These are phyloP conservation scores for Gamsiella multidivaricata DNA, from an alignment of 192 early-diverging fungal species.

Conservation along the genomic window DNA sequence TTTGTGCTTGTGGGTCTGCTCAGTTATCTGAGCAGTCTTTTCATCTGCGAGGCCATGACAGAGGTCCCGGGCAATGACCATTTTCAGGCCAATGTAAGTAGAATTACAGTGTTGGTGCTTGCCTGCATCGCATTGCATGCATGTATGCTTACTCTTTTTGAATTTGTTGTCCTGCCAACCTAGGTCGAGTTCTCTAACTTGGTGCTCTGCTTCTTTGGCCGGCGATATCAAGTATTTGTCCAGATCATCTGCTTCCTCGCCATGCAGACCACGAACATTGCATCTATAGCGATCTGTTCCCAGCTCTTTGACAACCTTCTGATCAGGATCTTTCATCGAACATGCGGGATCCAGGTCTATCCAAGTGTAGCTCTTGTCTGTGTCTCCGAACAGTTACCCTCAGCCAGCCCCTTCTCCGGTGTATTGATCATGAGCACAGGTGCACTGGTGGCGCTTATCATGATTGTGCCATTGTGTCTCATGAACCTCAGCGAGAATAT, in stretches of 20 bases:
- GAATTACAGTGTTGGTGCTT: background rate
- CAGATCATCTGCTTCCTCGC: slow-evolving; percentile 74
- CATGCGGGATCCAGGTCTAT: slow-evolving; percentile 74
- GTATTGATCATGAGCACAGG: slow-evolving; percentile 28
- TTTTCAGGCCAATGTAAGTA: slow-evolving; percentile 65
- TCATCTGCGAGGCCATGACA: slow-evolving; percentile 76
- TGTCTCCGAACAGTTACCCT: slow-evolving; percentile 31
- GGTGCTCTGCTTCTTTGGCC: slow-evolving; percentile 73
- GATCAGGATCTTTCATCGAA: slow-evolving; percentile 65
- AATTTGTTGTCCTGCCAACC: background rate
- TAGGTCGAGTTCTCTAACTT: slow-evolving; percentile 77
- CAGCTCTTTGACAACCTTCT: slow-evolving; percentile 78
- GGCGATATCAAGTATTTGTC: slow-evolving; percentile 67
- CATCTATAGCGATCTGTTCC: slow-evolving; percentile 74
- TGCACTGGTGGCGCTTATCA: slow-evolving; percentile 14
- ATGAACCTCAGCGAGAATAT: slow-evolving; percentile 78
- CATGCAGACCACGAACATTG: slow-evolving; percentile 76
- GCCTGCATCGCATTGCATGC: background rate
- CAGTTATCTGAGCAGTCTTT: slow-evolving; percentile 69
- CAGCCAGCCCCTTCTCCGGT: slow-evolving; percentile 33
- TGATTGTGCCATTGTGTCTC: slow-evolving; percentile 69
- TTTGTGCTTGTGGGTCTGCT: slow-evolving; percentile 68
- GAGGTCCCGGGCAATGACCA: slow-evolving; percentile 77
- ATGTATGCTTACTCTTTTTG: background rate
- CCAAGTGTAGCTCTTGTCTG: slow-evolving; percentile 68